These are phyloP conservation scores for Ascochyta rabiei DNA, from an alignment of 2,329 filamentous ascomycete species.

Conservation along the genomic window DNA sequence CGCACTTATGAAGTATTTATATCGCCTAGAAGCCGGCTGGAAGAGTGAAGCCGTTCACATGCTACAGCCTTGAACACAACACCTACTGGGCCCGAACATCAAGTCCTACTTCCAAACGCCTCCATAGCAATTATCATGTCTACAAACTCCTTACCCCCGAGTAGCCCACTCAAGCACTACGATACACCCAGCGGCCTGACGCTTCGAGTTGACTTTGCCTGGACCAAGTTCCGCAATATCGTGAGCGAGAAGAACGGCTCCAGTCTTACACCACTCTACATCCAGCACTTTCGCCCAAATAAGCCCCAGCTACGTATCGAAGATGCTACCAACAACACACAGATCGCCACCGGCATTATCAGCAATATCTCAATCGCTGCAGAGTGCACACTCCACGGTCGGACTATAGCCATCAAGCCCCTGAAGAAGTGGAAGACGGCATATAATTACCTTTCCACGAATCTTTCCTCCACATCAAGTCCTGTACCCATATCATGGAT, in stretches of 20 bases:
- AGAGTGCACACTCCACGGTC: constrained; percentile 22
- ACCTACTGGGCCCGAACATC: background rate
- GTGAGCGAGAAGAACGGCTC: constrained; percentile 19
- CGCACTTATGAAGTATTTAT: constrained; percentile 1
- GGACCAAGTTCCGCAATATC: constrained; percentile 28
- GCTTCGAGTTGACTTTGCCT: constrained; percentile 27
- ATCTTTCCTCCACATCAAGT: constrained; percentile 4
- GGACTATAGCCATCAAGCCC: constrained; percentile 22
- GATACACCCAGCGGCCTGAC: constrained; percentile 12
- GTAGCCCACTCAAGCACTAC: background rate
- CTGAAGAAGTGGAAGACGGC: constrained; percentile 27
- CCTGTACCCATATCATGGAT: constrained; percentile 24
- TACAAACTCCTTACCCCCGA: background rate
- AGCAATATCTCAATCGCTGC: constrained; percentile 23
- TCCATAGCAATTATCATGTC: background rate
- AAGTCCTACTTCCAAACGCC: background rate
- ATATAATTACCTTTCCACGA: constrained; percentile 30
- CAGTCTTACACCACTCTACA: constrained; percentile 21
- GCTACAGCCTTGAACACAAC: background rate
- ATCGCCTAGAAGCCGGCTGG: background rate
- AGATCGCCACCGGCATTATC: constrained; percentile 23
- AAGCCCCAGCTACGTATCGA: constrained; percentile 28
- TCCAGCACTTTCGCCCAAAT: constrained; percentile 25
- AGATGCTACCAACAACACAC: background rate
- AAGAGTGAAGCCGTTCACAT: background rate